Conservation (phyloP, 2,329 filamentous ascomycete genomes). For the Daldinia sp. region DNA sequence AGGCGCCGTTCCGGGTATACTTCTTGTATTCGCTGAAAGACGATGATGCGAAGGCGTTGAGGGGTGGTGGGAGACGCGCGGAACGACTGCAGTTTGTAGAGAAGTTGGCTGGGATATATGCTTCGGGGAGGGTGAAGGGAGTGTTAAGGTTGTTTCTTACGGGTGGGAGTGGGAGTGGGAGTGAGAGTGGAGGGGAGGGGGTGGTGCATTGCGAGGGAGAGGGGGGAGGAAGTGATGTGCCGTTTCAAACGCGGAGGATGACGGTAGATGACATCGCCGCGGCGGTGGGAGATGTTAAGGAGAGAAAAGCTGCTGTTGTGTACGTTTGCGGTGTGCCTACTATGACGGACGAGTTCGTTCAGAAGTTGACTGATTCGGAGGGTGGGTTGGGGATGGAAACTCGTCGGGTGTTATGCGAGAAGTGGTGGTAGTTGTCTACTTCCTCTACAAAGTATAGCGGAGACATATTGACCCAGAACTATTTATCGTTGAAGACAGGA, state of each 20-base stretch:
- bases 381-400: conserved; percentile 56
- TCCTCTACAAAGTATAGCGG: background rate
- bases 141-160: conserved; percentile 63
- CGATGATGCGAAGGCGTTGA: conserved; percentile 29
- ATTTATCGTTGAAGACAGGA: too few species aligned
- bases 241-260: conserved; percentile 58
- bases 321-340: conserved; percentile 76
- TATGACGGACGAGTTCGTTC: conserved; percentile 77
- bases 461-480: background rate
- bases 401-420: conserved; percentile 68
- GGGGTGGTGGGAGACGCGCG: conserved; percentile 44
- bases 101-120: conserved; percentile 59
- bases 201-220: conserved; percentile 38
- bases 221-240: conserved; percentile 43
- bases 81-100: conserved; percentile 63
- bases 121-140: conserved; percentile 55
- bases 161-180: conserved; percentile 21
- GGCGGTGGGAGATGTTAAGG: conserved; percentile 54
- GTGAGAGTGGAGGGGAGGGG: conserved; percentile 20
- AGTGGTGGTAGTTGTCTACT: conserved; percentile 68
- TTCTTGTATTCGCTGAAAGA: conserved; percentile 72
- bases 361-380: conserved; percentile 55
- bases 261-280: conserved; percentile 56
- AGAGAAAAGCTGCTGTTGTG: conserved; percentile 61
- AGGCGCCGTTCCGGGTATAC: conserved; percentile 58